Percentiles rank a stretch among this genome's conserved stretches.
Evolutionary conservation across 129 eudicot species (phyloP).

Genomic region (Centella asiatica): DNA sequence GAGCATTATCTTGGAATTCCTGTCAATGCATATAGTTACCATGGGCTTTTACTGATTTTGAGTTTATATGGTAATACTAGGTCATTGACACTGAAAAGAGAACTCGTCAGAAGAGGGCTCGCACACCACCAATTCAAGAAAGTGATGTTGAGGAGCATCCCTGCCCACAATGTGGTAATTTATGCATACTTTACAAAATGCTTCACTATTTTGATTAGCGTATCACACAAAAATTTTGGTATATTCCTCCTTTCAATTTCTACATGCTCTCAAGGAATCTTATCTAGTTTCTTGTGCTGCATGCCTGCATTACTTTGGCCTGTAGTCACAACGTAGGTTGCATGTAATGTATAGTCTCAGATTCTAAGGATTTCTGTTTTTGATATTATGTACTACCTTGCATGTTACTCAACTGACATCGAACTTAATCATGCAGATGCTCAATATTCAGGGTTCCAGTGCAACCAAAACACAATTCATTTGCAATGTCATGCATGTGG

Average conservation of each 20-base stretch:
- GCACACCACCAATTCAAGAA: slow-evolving; percentile 37
- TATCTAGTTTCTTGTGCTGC: neutral
- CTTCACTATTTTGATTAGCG: neutral
- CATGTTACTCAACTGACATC: slow-evolving; percentile 1
- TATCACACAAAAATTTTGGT: neutral
- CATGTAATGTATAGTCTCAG: neutral
- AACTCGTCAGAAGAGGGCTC: slow-evolving; percentile 47
- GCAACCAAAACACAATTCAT: slow-evolving; percentile 70
- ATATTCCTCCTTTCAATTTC: neutral
- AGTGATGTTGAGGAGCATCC: slow-evolving; percentile 28
- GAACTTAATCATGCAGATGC: slow-evolving; percentile 31
- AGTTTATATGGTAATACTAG: slow-evolving; percentile 21
- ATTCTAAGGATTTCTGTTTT: neutral
- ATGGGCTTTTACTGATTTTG: neutral
- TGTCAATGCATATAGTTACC: neutral
- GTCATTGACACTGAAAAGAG: slow-evolving; percentile 48
- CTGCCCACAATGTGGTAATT: slow-evolving; percentile 82
- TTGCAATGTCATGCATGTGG: slow-evolving; percentile 88
- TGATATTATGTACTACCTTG: neutral
- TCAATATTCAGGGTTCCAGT: slow-evolving; percentile 47
- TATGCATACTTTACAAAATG: neutral
- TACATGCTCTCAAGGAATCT: neutral
- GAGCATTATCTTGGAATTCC: neutral
- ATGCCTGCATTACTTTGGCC: neutral
- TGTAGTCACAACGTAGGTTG: neutral